Evolutionary conservation across 805 yeast species (phyloP), one percentile per base, ranked within the genome.

Genomic region (Saturnispora zaruensis): DNA sequence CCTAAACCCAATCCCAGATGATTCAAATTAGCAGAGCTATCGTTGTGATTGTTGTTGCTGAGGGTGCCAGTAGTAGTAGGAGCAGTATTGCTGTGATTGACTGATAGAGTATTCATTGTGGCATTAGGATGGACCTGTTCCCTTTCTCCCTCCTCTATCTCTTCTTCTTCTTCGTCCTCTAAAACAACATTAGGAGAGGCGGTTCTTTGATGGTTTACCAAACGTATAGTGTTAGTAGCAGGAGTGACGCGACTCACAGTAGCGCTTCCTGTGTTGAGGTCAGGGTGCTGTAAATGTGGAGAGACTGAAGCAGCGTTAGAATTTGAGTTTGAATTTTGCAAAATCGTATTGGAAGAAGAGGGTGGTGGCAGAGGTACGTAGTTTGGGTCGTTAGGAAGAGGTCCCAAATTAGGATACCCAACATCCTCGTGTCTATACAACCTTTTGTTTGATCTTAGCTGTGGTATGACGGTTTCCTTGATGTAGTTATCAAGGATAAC

Each of bases 321-420:
- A 23, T 18, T 41, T 24, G 44, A 16, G 5, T 36, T 36, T 16
- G 40, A 36, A 5, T 20, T n/a, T 18, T 36, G 40, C 18, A 36
- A 36, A 36, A 36, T 36, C 18, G 40, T 36, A 18, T 36, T 36
- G 7, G 40, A 36, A 7, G 40, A 36, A 34, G 38, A 34, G 18
- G 40, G 40, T 18, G 40, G 40, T 18, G 23, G 40, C 16, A 36
- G 25, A 16, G 45, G 45, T 5, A 25, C 20, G 20, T 25, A 23
- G 23, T 32, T 21, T 18, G 56, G n/a, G 66, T 52, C 56, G 32
- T 51, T 80, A 1, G 87, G 87, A 41, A 87, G 66, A 4, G 82
- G 81, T 1, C 93, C 95, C 51, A 87, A 67, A 57, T 78, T 76
- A 3, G 88, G 88, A 60, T 79, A 81, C 25, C 58, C 61, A 44